phyloP scores from a whole-genome alignment of 768 basidiomycete species.

The Sarcodon aspratus region DNA sequence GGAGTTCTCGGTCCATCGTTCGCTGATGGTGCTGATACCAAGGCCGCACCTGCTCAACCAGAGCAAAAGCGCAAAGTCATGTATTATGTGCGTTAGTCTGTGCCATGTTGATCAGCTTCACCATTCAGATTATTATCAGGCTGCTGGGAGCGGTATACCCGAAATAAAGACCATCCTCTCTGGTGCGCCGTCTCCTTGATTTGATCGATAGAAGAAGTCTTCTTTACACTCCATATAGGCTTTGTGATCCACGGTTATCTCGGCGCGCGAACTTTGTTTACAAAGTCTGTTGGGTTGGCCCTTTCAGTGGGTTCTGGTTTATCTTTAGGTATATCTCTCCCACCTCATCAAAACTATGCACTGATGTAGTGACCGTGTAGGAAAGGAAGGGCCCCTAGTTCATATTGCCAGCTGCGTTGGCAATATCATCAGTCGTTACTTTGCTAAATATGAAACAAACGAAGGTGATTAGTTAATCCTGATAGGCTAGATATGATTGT shows the following conservation, averaged over 20 bases:
- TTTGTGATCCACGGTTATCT: constrained; percentile 97
- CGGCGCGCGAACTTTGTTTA: constrained; percentile 78
- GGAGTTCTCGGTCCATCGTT: constrained; percentile 47
- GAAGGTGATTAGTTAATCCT: constrained; percentile 46
- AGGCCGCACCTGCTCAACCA: constrained; percentile 11
- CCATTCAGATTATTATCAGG: constrained; percentile 32
- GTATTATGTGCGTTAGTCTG: constrained; percentile 58
- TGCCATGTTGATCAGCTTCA: background rate
- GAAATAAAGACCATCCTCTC: constrained; percentile 98
- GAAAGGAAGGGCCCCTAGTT: constrained; percentile 97
- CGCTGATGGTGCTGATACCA: constrained; percentile 10
- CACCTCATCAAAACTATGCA: background rate
- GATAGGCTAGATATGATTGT: constrained; percentile 6
- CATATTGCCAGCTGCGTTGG: constrained; percentile 96
- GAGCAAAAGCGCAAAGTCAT: constrained; percentile 51
- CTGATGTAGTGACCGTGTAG: constrained; percentile 55
- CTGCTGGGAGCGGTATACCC: constrained; percentile 95
- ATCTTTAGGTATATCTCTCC: constrained; percentile 32
- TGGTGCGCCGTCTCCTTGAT: constrained; percentile 24
- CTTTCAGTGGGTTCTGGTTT: background rate
- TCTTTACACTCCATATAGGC: too few relatives aligned
- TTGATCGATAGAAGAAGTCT: too few relatives aligned
- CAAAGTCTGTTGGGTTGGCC: constrained; percentile 81
- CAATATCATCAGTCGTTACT: constrained; percentile 76
- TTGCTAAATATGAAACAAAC: constrained; percentile 73